These are phyloP conservation scores for Stephania yunnanensis DNA, from an alignment of 164 flowering plant species.

Conservation along the genomic window DNA sequence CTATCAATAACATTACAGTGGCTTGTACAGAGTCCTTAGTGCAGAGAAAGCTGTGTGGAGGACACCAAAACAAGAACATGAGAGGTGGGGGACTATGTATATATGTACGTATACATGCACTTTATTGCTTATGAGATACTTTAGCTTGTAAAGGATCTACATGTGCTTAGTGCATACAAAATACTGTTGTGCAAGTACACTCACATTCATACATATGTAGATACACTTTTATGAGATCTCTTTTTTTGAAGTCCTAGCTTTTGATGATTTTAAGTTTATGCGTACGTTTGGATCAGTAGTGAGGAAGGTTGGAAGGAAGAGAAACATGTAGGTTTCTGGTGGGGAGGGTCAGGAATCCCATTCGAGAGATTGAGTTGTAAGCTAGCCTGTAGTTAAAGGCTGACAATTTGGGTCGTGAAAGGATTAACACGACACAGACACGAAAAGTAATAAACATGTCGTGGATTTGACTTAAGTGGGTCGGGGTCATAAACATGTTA, in stretches of 20 bases:
- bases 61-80: neutral
- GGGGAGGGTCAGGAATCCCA: slow-evolving; percentile 1
- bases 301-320: slow-evolving; percentile 2
- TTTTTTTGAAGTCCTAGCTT: neutral
- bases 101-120: too few species aligned
- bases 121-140: neutral
- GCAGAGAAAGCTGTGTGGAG: slow-evolving; percentile 1
- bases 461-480: too few species aligned
- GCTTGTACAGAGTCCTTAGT: neutral
- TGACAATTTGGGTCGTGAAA: too few species aligned
- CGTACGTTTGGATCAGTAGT: neutral
- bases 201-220: neutral
- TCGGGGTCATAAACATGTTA: too few species aligned
- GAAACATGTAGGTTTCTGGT: neutral
- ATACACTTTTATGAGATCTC: neutral
- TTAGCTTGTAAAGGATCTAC: neutral
- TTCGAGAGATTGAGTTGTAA: neutral
- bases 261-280: neutral
- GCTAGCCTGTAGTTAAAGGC: too few species aligned
- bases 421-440: too few species aligned
- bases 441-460: too few species aligned
- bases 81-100: neutral
- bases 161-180: neutral
- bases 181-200: neutral
- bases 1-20: neutral